Percentiles rank a stretch among this genome's conserved stretches.
phyloP scores from a whole-genome alignment of 495 filamentous ascomycete genomes.

The Talaromyces adpressus region DNA sequence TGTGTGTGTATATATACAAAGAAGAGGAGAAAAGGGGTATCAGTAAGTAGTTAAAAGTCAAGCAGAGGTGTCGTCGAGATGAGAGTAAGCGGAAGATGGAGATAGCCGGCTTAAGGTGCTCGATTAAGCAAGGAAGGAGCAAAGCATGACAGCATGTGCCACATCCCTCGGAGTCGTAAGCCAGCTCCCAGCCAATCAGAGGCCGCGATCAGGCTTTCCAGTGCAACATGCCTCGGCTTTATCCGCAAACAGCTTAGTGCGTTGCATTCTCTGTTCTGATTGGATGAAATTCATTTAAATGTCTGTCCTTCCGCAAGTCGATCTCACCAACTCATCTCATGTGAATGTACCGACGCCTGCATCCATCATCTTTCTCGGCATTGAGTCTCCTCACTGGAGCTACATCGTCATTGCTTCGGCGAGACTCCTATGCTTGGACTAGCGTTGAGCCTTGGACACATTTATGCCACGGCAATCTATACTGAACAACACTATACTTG shows the following conservation, averaged over 20 bases:
- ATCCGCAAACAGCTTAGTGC: neutral
- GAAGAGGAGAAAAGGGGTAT: neutral
- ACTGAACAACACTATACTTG: too few species aligned
- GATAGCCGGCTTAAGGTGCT: neutral
- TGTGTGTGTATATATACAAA: neutral
- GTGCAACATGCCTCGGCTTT: conserved; percentile 5
- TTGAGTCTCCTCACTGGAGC: too few species aligned
- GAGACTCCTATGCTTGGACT: too few species aligned
- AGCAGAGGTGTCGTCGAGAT: neutral
- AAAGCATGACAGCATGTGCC: conserved; percentile 7
- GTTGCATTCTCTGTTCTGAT: neutral
- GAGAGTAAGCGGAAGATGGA: neutral
- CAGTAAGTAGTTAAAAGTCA: too few species aligned
- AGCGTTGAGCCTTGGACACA: too few species aligned
- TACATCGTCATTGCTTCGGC: too few species aligned
- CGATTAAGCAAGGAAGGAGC: neutral
- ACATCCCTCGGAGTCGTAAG: neutral
- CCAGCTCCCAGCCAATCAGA: neutral
- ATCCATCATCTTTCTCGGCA: too few species aligned
- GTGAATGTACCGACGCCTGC: neutral
- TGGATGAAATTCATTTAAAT: neutral
- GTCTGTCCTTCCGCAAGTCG: neutral
- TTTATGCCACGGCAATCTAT: too few species aligned
- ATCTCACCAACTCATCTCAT: neutral
- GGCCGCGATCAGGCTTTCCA: neutral